A percentile compares a stretch with the other conserved stretches of the same genome.
Evolutionary conservation across 2,329 filamentous ascomycete species (phyloP).

Genomic region (Fusarium sp.): DNA sequence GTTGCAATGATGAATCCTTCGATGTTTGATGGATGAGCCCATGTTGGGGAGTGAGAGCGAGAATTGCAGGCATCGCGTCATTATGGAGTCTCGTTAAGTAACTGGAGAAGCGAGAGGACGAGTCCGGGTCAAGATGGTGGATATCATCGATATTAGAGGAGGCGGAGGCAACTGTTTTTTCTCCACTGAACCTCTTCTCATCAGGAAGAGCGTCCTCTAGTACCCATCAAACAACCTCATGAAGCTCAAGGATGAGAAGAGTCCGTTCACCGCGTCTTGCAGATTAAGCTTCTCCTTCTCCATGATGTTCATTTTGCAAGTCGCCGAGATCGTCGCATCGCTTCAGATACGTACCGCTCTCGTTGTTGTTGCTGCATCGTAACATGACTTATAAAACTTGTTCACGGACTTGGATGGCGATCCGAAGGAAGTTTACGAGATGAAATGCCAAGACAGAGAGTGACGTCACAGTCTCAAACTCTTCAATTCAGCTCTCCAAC

Average conservation of each 20-base stretch:
- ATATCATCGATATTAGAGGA: constrained; percentile 23
- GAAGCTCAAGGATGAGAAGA: constrained; percentile 11
- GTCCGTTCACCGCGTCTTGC: constrained; percentile 4
- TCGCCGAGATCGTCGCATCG: neutral
- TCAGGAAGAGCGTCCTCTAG: neutral
- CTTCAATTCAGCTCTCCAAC: accelerated
- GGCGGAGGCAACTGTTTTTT: constrained; percentile 2
- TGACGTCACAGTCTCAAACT: constrained; percentile 19
- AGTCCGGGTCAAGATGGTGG: constrained; percentile 16
- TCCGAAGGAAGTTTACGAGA: constrained; percentile 2
- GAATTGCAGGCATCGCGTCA: constrained; percentile 27
- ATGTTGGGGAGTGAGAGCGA: neutral
- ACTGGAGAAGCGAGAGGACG: constrained; percentile 1
- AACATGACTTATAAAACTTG: neutral
- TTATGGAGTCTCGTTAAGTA: constrained; percentile 22
- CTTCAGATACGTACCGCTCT: neutral
- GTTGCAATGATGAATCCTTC: neutral
- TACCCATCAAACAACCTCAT: constrained; percentile 33
- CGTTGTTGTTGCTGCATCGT: neutral
- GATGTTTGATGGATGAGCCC: constrained; percentile 10
- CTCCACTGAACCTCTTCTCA: constrained; percentile 23
- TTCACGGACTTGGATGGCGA: neutral
- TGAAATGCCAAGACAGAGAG: neutral
- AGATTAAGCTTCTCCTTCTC: constrained; percentile 26
- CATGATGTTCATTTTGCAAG: neutral